Base-by-base conservation (phyloP, 176 grass and related monocot species). In the Luzula sylvatica region DNA sequence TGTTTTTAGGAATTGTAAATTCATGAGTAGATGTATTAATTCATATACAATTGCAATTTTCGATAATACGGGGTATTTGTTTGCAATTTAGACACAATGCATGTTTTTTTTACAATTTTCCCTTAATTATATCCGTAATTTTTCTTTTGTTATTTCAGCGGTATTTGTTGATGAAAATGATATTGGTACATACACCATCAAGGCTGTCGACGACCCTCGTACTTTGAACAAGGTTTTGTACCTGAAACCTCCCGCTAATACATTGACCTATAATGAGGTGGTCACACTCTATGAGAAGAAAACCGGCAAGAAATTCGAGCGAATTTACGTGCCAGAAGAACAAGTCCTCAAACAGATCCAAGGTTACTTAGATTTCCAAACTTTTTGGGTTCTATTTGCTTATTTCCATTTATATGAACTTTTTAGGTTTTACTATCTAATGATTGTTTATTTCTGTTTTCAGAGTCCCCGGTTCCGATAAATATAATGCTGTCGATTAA, bases 91-190 rank as follows among this genome's bases (percentile, higher is more conserved):
- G 8, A 45, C 14, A 45, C 11, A 45, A 45, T 9, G 40, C 40
- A 9, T 14, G 40, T 9, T 45, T 9, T 45, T 8, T 9, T 8
- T 9, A 45, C 14, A 9, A 9, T 9, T 9, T 8, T 45, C 8
- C 40, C 14, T 14, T 14, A 51, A 51, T 7, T 51, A 8, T 51
- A 8, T 51, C 1, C 20, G 46, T 22, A 7, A 8, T 51, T 4
- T 51, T 51, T 51, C 7, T 7, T 51, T 19, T 19, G 7, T 22
- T 19, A 8, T 51, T 51, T 22, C 20, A 62, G 72, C 13, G 0
- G 29, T 74, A 18, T 70, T 81, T 38, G 13, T 82, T 16, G 3
- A 78, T 15, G 83, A 82, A 60, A 50, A 40, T 50, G 83, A 87
- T 42, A 74, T 74, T 46, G 67, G 68, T 7, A 51, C 5, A 1